Evolutionary conservation across 345 rosid genomes (phyloP).

Genomic region (Heritiera fomes): DNA sequence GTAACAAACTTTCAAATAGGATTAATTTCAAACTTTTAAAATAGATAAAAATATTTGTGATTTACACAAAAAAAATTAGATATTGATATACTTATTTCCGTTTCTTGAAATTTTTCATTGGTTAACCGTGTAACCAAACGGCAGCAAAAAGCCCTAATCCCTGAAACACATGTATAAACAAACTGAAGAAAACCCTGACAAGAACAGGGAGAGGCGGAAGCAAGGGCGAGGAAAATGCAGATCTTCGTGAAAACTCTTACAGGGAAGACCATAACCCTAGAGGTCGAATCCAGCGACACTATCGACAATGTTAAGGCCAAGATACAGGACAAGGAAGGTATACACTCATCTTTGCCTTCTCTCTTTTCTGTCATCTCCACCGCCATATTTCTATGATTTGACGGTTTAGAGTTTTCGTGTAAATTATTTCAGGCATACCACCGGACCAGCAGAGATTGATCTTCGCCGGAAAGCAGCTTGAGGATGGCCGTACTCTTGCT

Average conservation of each 20-base stretch:
- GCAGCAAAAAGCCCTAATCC: slow-evolving; percentile 15
- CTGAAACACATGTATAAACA: not conserved
- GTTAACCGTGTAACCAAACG: slow-evolving; percentile 34
- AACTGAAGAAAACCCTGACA: not conserved
- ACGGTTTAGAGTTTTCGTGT: not conserved
- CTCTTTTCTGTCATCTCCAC: too few relatives aligned
- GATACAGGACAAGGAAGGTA: slow-evolving; percentile 79
- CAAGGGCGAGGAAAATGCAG: slow-evolving; percentile 43
- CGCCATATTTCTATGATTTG: not conserved
- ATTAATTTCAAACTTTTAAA: too few relatives aligned
- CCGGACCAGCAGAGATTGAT: slow-evolving; percentile 58
- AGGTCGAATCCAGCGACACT: slow-evolving; percentile 70
- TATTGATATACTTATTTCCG: not conserved
- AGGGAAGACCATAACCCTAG: slow-evolving; percentile 71
- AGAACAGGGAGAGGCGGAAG: not conserved
- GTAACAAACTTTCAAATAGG: too few relatives aligned
- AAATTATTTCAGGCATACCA: slow-evolving; percentile 34
- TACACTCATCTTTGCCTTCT: not conserved
- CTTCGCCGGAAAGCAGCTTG: slow-evolving; percentile 57
- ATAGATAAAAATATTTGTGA: too few relatives aligned
- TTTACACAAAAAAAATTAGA: too few relatives aligned
- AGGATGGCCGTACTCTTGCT: slow-evolving; percentile 55
- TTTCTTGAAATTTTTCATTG: not conserved
- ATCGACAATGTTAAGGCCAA: slow-evolving; percentile 74
- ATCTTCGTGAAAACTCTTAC: slow-evolving; percentile 74